These are phyloP conservation scores for Dillenia suffruticosa DNA, from an alignment of 164 flowering plant genomes.

Conservation along the genomic window DNA sequence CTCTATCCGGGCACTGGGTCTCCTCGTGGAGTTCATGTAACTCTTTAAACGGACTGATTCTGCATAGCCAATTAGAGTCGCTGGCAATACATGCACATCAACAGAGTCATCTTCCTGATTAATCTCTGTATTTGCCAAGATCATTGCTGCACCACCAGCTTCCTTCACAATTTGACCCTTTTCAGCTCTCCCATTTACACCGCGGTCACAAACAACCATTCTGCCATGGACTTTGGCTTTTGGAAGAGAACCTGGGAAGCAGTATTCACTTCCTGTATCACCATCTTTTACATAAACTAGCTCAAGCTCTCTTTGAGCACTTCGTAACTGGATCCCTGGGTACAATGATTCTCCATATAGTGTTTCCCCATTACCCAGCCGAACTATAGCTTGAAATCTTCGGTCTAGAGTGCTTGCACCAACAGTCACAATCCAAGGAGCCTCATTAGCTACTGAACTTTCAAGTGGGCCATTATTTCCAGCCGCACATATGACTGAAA, in stretches of 20 bases:
- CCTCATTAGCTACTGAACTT: slow-evolving; percentile 82
- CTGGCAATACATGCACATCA: slow-evolving; percentile 88
- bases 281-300: slow-evolving; percentile 51
- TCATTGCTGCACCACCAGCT: slow-evolving; percentile 89
- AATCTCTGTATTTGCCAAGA: slow-evolving; percentile 63
- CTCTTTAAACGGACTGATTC: slow-evolving; percentile 54
- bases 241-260: slow-evolving; percentile 71
- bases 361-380: slow-evolving; percentile 44
- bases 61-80: slow-evolving; percentile 57
- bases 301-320: slow-evolving; percentile 43
- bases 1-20: slow-evolving; percentile 58
- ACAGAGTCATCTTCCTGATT: slow-evolving; percentile 72
- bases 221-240: slow-evolving; percentile 59
- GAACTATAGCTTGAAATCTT: slow-evolving; percentile 74
- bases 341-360: slow-evolving; percentile 86
- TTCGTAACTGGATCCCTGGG: slow-evolving; percentile 43
- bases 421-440: slow-evolving; percentile 90
- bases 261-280: slow-evolving; percentile 49
- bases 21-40: slow-evolving; percentile 62
- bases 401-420: slow-evolving; percentile 97
- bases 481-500: slow-evolving; percentile 80
- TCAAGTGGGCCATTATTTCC: slow-evolving; percentile 83
- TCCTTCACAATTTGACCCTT: slow-evolving; percentile 78
- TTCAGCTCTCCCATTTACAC: slow-evolving; percentile 65
- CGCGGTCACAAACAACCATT: slow-evolving; percentile 90